Conservation (phyloP, 495 filamentous ascomycete species). For the Cercophora scortea region DNA sequence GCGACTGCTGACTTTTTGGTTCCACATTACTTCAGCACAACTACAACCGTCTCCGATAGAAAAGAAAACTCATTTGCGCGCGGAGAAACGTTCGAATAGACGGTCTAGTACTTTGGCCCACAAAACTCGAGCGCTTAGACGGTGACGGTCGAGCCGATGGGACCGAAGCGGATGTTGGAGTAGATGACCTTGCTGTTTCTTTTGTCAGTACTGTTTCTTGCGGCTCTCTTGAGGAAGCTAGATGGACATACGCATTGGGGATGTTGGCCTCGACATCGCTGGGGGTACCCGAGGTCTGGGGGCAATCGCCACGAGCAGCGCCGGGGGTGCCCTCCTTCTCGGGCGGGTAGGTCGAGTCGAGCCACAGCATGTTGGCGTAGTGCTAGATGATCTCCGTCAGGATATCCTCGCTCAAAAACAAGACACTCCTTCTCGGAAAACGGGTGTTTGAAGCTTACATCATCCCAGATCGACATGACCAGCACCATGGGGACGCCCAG, state of each 20-base stretch:
- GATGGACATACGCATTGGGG: constrained; percentile 22
- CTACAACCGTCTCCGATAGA: too few relatives aligned
- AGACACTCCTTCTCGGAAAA: neutral
- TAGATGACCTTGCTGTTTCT: constrained; percentile 30
- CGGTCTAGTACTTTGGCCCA: too few relatives aligned
- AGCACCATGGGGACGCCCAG: constrained; percentile 61
- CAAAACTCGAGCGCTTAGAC: constrained; percentile 9
- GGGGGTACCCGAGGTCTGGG: constrained; percentile 51
- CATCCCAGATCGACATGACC: constrained; percentile 73
- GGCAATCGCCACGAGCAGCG: constrained; percentile 61
- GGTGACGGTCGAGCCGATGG: constrained; percentile 50
- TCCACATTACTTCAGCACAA: too few relatives aligned
- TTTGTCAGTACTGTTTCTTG: constrained; percentile 13
- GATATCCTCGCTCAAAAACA: neutral
- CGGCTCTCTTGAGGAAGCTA: neutral
- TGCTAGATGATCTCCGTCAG: constrained; percentile 26
- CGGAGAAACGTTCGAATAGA: too few relatives aligned
- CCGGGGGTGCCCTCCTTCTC: constrained; percentile 47
- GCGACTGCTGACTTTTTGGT: too few relatives aligned
- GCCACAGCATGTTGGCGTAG: constrained; percentile 74
- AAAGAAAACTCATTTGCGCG: too few relatives aligned
- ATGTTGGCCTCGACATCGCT: constrained; percentile 45
- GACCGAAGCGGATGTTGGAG: constrained; percentile 65
- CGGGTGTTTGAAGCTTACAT: constrained; percentile 23
- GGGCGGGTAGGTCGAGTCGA: constrained; percentile 67